A percentile compares a stretch with the other conserved stretches of the same genome.
phyloP scores from a whole-genome alignment of 2,329 filamentous ascomycete genomes.

The Penicillium sp. region DNA sequence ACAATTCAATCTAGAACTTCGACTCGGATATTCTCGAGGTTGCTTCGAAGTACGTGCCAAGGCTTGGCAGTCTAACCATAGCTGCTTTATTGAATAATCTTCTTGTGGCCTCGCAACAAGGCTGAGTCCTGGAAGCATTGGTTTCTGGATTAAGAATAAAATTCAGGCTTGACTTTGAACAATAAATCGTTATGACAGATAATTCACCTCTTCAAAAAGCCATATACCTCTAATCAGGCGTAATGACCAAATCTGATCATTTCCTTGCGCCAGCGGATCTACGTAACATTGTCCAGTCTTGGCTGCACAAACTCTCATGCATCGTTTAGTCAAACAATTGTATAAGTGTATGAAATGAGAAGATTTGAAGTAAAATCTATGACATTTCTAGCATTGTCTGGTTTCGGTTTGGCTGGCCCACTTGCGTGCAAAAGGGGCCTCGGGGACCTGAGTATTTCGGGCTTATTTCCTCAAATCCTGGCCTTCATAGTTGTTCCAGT shows the following conservation, averaged over 20 bases:
- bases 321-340: not conserved
- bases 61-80: not conserved
- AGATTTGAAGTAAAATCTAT: not conserved
- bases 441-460: not conserved
- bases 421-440: not conserved
- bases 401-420: not conserved
- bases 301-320: not conserved
- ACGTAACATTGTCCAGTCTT: not conserved
- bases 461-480: conserved; percentile 11
- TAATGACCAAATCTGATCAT: not conserved
- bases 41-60: not conserved
- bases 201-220: not conserved
- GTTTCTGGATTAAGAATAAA: not conserved
- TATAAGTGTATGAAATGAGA: not conserved
- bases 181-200: not conserved
- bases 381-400: not conserved
- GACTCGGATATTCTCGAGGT: not conserved
- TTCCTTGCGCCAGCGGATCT: not conserved
- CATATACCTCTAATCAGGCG: not conserved
- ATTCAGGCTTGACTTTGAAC: not conserved
- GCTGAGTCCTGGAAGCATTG: not conserved
- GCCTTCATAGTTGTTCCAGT: conserved; percentile 12
- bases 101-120: not conserved
- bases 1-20: not conserved
- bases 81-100: not conserved